Conservation (phyloP, 345 rosid genomes). For the Salix exigua region DNA sequence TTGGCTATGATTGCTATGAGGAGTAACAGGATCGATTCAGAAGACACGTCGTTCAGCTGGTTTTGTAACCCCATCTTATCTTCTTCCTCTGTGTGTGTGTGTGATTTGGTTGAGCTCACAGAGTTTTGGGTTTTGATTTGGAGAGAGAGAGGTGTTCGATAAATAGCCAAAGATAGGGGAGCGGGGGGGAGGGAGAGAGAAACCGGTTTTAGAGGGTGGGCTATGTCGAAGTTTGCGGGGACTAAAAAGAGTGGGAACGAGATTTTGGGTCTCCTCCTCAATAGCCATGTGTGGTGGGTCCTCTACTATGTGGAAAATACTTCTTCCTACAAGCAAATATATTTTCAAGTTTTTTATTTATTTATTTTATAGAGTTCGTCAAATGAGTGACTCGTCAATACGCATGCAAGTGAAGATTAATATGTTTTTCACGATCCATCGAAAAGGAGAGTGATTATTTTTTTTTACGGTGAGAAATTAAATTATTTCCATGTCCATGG, state of each 20-base stretch:
- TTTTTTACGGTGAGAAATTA: neutral
- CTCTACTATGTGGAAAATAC: neutral
- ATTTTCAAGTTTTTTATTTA: neutral
- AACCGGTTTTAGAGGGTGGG: neutral
- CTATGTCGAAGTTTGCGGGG: conserved; percentile 3
- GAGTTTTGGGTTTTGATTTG: neutral
- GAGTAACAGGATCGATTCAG: conserved; percentile 69
- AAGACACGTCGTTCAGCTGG: conserved; percentile 69
- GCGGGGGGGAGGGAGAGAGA: neutral
- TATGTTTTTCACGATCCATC: neutral
- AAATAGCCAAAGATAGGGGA: neutral
- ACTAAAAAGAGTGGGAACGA: neutral
- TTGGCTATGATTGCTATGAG: conserved; percentile 59
- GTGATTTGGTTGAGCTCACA: neutral
- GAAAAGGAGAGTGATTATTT: neutral
- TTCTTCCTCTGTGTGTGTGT: neutral
- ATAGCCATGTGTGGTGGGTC: conserved; percentile 17
- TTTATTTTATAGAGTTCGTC: neutral
- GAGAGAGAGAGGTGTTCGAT: neutral
- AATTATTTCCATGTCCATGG: neutral
- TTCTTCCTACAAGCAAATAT: neutral
- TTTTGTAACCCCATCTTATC: conserved; percentile 61
- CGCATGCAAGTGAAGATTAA: neutral
- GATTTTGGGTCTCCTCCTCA: neutral
- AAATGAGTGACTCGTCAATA: neutral